Evolutionary conservation across 768 basidiomycete species (phyloP).

Genomic region (Rhizopogon vesiculosus): DNA sequence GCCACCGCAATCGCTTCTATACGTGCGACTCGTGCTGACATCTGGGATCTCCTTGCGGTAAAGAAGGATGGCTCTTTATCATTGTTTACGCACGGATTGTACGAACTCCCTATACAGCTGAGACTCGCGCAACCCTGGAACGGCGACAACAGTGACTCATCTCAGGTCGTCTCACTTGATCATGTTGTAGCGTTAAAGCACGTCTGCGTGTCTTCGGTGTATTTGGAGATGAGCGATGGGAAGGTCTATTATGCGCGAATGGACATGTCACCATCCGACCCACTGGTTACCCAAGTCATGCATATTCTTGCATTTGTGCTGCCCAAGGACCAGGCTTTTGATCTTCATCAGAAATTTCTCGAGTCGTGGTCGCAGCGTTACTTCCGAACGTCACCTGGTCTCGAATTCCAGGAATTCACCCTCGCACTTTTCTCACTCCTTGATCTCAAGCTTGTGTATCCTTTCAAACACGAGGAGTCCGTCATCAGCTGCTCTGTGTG

Average conservation of each 20-base stretch:
- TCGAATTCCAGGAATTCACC: constrained; percentile 55
- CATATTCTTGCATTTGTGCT: constrained; percentile 59
- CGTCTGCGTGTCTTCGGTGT: constrained; percentile 45
- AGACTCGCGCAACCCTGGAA: constrained; percentile 9
- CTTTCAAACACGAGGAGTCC: constrained; percentile 9
- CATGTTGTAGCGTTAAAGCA: constrained; percentile 43
- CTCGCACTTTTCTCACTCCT: constrained; percentile 48
- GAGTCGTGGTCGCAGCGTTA: constrained; percentile 47
- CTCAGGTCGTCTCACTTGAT: constrained; percentile 12
- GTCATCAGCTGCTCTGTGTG: constrained; percentile 33
- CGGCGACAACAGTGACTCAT: background rate
- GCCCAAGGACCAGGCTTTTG: constrained; percentile 50
- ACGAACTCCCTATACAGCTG: constrained; percentile 36
- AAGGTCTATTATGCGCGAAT: constrained; percentile 42
- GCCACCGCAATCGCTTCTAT: constrained; percentile 56
- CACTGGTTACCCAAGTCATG: constrained; percentile 55
- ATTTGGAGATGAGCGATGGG: constrained; percentile 50
- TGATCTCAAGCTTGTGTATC: constrained; percentile 28
- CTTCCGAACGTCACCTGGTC: constrained; percentile 38
- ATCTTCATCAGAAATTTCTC: constrained; percentile 52
- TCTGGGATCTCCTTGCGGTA: constrained; percentile 69
- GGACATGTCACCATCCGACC: constrained; percentile 51
- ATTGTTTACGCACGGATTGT: constrained; percentile 59
- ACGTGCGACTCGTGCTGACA: constrained; percentile 53
- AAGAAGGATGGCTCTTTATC: constrained; percentile 49